Evolutionary conservation across 2,329 filamentous ascomycete genomes (phyloP), one percentile per base, ranked within the genome.

Genomic region (Capronia coronata): DNA sequence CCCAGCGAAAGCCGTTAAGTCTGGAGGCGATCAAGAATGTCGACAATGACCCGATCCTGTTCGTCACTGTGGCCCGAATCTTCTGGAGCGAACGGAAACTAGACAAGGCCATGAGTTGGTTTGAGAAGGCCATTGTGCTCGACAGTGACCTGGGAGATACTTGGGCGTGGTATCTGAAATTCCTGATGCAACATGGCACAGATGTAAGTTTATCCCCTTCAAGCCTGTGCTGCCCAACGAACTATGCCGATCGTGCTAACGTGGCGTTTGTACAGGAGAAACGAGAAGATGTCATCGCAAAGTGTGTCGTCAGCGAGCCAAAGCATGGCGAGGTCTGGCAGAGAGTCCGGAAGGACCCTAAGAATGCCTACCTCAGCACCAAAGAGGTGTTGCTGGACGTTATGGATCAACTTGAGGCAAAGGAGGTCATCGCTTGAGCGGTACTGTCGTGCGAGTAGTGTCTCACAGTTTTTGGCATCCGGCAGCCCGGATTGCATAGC

Each of bases 101-200:
- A 19, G 93, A 97, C 60, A 95, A 96, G 68, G 91, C 93, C 2
- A 86, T 90, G 68, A 90, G 81, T 57, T 98, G 93, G 93, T 98
- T 98, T 67, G 89, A 96, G 70, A 95, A 94, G 70, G 93, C 93
- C 0, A 82, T 96, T 48, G 76, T 95, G 46, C 74, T 93, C 10
- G 89, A 98, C 63, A 81, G 84, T 29, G 90, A 97, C 66, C 72
- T 82, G 43, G 93, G 93, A 43, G 94, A 98, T 71, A 86, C 83
- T 9, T 98, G 94, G 94, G 91, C 89, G 16, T 98, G 91, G 91
- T 98, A 96, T 68, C 93, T 89, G 68, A 90, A 91, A 67, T 98
- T 97, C 67, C 65, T 97, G 57, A 66, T 82, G 59, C 87, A 96
- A 74, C 90, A 98, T 70, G 94, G 93, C 8, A 96, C 89, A 3